Conservation (phyloP, 1,284 basidiomycete species). For the Ustilago tritici region DNA sequence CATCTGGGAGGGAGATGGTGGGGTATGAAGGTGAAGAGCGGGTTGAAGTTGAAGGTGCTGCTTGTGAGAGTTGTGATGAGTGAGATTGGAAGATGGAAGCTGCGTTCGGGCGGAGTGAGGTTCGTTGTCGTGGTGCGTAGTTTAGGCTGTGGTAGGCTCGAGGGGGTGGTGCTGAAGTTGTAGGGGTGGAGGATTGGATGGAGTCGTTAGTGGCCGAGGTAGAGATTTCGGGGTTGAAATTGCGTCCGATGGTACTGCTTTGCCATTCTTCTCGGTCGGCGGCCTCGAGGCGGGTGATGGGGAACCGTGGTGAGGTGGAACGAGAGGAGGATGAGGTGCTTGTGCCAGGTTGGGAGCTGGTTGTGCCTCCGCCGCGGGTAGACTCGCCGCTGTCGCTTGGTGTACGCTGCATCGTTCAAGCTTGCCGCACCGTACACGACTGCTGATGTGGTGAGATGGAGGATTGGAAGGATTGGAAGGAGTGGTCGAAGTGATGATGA, state of each 20-base stretch:
- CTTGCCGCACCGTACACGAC: background rate
- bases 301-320: slow-evolving; percentile 25
- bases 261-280: slow-evolving; percentile 30
- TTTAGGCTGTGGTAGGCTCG: slow-evolving; percentile 37
- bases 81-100: slow-evolving; percentile 29
- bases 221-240: slow-evolving; percentile 2
- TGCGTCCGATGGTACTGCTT: slow-evolving; percentile 17
- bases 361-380: background rate
- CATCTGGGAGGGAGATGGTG: slow-evolving; percentile 24
- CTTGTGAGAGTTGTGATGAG: slow-evolving; percentile 9
- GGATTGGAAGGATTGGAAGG: background rate
- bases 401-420: slow-evolving; percentile 10
- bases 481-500: background rate
- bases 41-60: background rate
- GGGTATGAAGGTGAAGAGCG: slow-evolving; percentile 22
- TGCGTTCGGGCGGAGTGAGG: slow-evolving; percentile 22
- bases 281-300: slow-evolving; percentile 23
- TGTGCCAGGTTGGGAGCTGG: background rate
- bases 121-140: slow-evolving; percentile 31
- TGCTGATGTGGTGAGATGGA: background rate
- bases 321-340: slow-evolving; percentile 1
- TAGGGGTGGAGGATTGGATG: slow-evolving; percentile 20
- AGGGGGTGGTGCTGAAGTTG: slow-evolving; percentile 8
- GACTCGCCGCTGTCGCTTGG: slow-evolving; percentile 4
- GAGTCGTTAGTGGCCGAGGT: slow-evolving; percentile 2